Evolutionary conservation across 495 filamentous ascomycete species (phyloP).

Genomic region (Apodospora peruviana): DNA sequence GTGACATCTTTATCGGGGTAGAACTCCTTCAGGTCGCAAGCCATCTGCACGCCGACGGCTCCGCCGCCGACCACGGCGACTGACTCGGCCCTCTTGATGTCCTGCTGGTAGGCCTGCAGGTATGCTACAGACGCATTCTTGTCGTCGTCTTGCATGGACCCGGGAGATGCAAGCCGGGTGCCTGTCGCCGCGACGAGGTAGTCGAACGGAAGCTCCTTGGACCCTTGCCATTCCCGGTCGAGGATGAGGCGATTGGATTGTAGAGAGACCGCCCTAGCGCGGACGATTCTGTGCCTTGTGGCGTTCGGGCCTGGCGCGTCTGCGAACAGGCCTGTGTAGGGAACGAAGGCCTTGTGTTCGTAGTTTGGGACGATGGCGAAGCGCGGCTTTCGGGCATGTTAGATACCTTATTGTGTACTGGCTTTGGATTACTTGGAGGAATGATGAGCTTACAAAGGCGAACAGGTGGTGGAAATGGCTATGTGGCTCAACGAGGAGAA

Average conservation of each 20-base stretch:
- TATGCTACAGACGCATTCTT: slow-evolving; percentile 34
- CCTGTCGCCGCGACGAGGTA: slow-evolving; percentile 46
- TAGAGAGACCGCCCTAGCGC: slow-evolving; percentile 40
- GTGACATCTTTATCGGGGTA: not conserved
- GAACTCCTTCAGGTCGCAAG: not conserved
- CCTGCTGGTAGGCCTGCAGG: slow-evolving; percentile 28
- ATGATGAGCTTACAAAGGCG: slow-evolving; percentile 37
- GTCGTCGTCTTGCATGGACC: slow-evolving; percentile 41
- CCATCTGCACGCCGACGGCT: slow-evolving; percentile 38
- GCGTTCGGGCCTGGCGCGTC: slow-evolving; percentile 18
- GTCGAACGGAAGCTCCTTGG: slow-evolving; percentile 38
- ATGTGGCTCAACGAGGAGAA: slow-evolving; percentile 46
- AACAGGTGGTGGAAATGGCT: slow-evolving; percentile 52
- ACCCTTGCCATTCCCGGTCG: slow-evolving; percentile 42
- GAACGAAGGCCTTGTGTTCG: slow-evolving; percentile 54
- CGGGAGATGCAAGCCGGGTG: slow-evolving; percentile 39
- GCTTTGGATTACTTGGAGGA: not conserved
- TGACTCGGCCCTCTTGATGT: slow-evolving; percentile 26
- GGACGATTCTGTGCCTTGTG: slow-evolving; percentile 32
- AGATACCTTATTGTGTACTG: not conserved
- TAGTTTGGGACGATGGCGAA: slow-evolving; percentile 44
- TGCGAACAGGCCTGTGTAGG: slow-evolving; percentile 38
- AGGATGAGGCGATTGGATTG: slow-evolving; percentile 33
- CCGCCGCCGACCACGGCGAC: slow-evolving; percentile 55
- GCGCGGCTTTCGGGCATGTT: slow-evolving; percentile 33